Conservation (phyloP, 225 moss, liverwort and hornwort species). For the Sphagnum contortum region DNA sequence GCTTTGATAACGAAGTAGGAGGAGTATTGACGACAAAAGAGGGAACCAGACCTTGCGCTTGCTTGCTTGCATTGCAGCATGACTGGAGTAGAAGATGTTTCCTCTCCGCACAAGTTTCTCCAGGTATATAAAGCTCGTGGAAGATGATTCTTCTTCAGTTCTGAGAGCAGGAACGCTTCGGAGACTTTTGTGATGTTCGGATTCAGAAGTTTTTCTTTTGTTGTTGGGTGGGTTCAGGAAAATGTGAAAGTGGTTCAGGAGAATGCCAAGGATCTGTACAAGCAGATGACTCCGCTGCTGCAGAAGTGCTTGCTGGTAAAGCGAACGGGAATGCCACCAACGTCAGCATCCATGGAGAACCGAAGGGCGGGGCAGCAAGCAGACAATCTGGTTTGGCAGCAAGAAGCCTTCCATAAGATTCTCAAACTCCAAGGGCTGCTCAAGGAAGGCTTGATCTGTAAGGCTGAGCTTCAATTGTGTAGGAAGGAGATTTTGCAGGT, state of each 20-base stretch:
- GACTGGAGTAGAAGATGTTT: slow-evolving; percentile 1
- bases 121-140: not conserved
- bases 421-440: slow-evolving; percentile 43
- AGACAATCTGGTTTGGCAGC: slow-evolving; percentile 53
- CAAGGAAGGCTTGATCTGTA: slow-evolving; percentile 26
- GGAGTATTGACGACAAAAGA: too few relatives aligned
- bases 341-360: slow-evolving; percentile 3
- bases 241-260: not conserved
- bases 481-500: slow-evolving; percentile 22
- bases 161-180: not conserved
- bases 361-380: slow-evolving; percentile 32
- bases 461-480: slow-evolving; percentile 18
- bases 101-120: slow-evolving; percentile 6
- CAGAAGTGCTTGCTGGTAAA: slow-evolving; percentile 5
- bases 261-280: slow-evolving; percentile 7
- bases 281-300: slow-evolving; percentile 9
- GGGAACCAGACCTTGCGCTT: too few relatives aligned
- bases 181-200: not conserved
- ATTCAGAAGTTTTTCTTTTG: not conserved
- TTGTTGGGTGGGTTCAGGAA: not conserved
- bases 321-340: not conserved
- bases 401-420: slow-evolving; percentile 49
- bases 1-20: too few relatives aligned
- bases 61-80: not conserved
- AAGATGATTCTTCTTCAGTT: not conserved